Evolutionary conservation across 306 rosid genomes (phyloP).

Genomic region (Cicer pinnatifidum): DNA sequence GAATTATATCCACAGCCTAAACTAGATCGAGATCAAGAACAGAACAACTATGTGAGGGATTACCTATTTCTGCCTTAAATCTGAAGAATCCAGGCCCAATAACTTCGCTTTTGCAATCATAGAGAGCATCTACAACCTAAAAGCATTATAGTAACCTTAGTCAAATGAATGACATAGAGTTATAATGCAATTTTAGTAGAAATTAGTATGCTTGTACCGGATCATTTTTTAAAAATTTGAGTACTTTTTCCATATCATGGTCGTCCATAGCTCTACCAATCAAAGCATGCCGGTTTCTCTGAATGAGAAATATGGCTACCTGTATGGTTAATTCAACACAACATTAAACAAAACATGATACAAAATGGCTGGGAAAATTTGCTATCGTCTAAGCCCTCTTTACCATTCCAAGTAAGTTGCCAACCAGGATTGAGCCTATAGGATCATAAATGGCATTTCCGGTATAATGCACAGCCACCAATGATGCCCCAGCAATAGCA

Average conservation of each 20-base stretch:
- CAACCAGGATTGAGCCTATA: slow-evolving; percentile 88
- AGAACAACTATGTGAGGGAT: slow-evolving; percentile 39
- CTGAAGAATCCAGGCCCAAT: slow-evolving; percentile 98
- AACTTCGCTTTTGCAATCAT: slow-evolving; percentile 99
- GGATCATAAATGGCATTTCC: slow-evolving; percentile 98
- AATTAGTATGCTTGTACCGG: slow-evolving; percentile 62
- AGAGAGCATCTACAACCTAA: slow-evolving; percentile 91
- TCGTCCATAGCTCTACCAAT: slow-evolving; percentile 99
- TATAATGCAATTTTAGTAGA: slow-evolving; percentile 16
- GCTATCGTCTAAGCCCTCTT: slow-evolving; percentile 41
- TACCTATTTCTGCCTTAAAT: slow-evolving; percentile 98
- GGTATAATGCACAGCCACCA: slow-evolving; percentile 77
- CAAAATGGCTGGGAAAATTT: slow-evolving; percentile 23
- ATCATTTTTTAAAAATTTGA: slow-evolving; percentile 82
- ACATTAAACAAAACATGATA: slow-evolving; percentile 37
- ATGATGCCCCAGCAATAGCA: slow-evolving; percentile 87
- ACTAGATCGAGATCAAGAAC: slow-evolving; percentile 31
- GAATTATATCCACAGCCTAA: slow-evolving; percentile 23
- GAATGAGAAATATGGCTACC: slow-evolving; percentile 99
- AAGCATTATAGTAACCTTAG: slow-evolving; percentile 39
- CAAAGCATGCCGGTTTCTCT: slow-evolving; percentile 96
- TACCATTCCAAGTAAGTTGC: slow-evolving; percentile 99
- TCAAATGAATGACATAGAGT: slow-evolving; percentile 41
- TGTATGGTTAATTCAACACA: slow-evolving; percentile 49
- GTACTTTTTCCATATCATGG: slow-evolving; percentile 92